A percentile compares a stretch with the other conserved stretches of the same genome.
phyloP scores from a whole-genome alignment of 164 flowering plant species.

The Buxus sempervirens region DNA sequence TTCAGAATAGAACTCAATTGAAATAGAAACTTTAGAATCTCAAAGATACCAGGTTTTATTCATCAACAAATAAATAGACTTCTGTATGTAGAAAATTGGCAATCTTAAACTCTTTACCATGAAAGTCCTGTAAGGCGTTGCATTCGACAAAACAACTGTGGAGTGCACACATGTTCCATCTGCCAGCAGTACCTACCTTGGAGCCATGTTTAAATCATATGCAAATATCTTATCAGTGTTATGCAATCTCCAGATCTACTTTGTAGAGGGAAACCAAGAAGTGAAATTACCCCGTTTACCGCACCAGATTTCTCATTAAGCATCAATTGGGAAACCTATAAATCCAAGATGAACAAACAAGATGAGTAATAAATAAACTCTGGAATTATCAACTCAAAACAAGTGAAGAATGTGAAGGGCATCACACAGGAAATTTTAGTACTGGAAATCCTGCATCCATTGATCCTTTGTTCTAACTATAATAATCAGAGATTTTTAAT shows the following conservation, averaged over 20 bases:
- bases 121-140: conserved; percentile 87
- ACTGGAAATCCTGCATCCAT: neutral
- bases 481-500: neutral
- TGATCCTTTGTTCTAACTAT: neutral
- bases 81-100: neutral
- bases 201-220: conserved; percentile 12
- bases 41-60: neutral
- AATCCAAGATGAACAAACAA: conserved; percentile 16
- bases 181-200: conserved; percentile 62
- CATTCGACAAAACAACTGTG: conserved; percentile 84
- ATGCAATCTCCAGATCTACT: neutral
- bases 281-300: conserved; percentile 67
- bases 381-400: conserved; percentile 1
- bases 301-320: conserved; percentile 48
- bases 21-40: neutral
- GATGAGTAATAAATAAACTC: neutral
- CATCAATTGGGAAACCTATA: conserved; percentile 61
- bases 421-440: too few relatives aligned
- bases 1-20: neutral
- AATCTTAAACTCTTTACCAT: conserved; percentile 43
- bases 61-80: neutral
- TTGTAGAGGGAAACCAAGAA: neutral
- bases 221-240: conserved; percentile 2
- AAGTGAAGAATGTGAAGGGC: neutral
- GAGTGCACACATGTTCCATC: conserved; percentile 71